phyloP scores from a whole-genome alignment of 768 basidiomycete genomes.

The Macrolepiota albuminosa region DNA sequence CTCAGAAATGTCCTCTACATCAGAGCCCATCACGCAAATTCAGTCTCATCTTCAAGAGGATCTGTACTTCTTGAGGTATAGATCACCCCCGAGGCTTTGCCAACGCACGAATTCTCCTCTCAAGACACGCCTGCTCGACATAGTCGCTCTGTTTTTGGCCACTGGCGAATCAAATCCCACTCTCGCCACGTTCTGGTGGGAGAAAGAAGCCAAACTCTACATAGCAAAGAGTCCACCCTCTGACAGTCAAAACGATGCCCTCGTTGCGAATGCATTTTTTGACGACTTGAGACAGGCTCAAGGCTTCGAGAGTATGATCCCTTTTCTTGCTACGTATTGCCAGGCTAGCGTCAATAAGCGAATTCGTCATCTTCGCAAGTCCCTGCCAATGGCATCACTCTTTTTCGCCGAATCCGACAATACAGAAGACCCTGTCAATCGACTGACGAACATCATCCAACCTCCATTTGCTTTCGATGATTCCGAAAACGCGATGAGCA shows the following conservation, averaged over 20 bases:
- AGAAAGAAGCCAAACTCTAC: not conserved
- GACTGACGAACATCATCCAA: not conserved
- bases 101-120: not conserved
- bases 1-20: no score
- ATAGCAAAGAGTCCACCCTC: not conserved
- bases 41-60: not conserved
- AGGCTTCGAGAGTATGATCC: not conserved
- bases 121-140: not conserved
- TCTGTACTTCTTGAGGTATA: not conserved
- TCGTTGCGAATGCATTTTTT: not conserved
- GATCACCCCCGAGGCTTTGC: not conserved
- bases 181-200: not conserved
- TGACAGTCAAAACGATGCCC: not conserved
- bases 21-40: no score
- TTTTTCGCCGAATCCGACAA: not conserved
- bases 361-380: not conserved
- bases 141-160: not conserved
- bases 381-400: not conserved
- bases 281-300: not conserved
- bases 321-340: not conserved
- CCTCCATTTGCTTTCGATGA: not conserved
- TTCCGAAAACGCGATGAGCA: not conserved
- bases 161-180: not conserved
- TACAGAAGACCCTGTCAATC: not conserved
- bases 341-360: not conserved